These are phyloP conservation scores for Gyromitra esculenta DNA, from an alignment of 2,329 filamentous ascomycete genomes.

Conservation along the genomic window DNA sequence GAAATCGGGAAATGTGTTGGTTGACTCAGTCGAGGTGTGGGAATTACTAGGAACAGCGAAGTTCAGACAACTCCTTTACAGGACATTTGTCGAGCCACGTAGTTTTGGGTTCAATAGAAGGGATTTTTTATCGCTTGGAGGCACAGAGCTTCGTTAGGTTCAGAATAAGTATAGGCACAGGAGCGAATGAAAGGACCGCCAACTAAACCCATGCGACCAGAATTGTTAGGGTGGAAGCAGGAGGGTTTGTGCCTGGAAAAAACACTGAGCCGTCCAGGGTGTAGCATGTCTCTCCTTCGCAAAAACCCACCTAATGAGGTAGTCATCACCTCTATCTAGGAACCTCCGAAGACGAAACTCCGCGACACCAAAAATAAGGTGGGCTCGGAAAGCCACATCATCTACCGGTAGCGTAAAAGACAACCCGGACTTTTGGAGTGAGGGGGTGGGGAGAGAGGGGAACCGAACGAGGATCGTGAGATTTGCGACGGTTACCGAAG, in stretches of 20 bases:
- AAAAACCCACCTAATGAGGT: slow-evolving; percentile 43
- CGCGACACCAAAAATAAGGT: slow-evolving; percentile 4
- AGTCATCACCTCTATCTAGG: slow-evolving; percentile 36
- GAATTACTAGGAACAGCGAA: slow-evolving; percentile 33
- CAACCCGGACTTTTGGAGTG: slow-evolving; percentile 16
- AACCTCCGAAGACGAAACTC: background rate
- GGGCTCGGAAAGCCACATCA: slow-evolving; percentile 39
- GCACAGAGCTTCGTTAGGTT: slow-evolving; percentile 33
- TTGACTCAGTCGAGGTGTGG: slow-evolving; percentile 44
- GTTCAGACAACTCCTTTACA: slow-evolving; percentile 7
- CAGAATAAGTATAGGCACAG: slow-evolving; percentile 32
- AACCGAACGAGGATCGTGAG: slow-evolving; percentile 48
- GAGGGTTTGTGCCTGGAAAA: slow-evolving; percentile 40
- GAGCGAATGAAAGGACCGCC: slow-evolving; percentile 32
- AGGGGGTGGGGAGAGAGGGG: background rate
- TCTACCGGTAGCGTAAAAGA: slow-evolving; percentile 19
- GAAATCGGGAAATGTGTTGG: slow-evolving; percentile 50
- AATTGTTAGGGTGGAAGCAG: slow-evolving; percentile 39
- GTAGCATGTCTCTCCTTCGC: slow-evolving; percentile 30
- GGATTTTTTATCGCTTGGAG: slow-evolving; percentile 36
- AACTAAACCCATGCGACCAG: slow-evolving; percentile 32
- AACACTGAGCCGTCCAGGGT: slow-evolving; percentile 1
- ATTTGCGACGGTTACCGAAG: slow-evolving; percentile 29
- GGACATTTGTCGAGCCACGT: slow-evolving; percentile 50
- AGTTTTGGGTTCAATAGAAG: slow-evolving; percentile 36